Conservation (phyloP, 495 filamentous ascomycete species). For the Podospora sp. region DNA sequence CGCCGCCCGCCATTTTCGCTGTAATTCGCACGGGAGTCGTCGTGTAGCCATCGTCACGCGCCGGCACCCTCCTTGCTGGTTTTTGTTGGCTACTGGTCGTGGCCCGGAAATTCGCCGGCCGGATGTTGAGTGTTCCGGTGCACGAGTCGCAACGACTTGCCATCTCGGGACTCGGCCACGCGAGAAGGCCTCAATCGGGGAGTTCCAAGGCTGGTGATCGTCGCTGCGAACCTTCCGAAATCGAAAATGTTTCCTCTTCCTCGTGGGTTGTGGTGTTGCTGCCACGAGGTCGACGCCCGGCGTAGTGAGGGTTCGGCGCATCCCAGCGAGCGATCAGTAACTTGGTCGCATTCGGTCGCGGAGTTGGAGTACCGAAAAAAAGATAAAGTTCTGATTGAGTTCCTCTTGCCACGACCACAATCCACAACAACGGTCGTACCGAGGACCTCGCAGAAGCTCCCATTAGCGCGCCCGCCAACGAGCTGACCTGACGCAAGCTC, state of each 20-base stretch:
- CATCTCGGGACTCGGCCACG: background rate
- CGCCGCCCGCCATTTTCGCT: background rate
- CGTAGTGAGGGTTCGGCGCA: background rate
- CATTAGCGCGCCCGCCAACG: too few species aligned
- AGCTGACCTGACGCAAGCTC: background rate
- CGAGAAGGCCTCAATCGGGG: background rate
- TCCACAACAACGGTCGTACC: background rate
- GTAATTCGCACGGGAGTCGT: background rate
- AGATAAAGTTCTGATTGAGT: background rate
- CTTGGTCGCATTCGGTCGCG: background rate
- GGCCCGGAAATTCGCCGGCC: background rate
- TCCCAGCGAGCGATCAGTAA: background rate
- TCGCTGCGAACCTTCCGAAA: background rate
- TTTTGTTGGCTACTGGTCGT: background rate
- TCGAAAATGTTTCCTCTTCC: background rate
- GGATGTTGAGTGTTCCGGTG: conserved; percentile 11
- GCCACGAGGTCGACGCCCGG: background rate
- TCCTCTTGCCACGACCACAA: background rate
- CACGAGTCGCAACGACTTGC: conserved; percentile 12
- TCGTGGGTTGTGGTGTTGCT: background rate
- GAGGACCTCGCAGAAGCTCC: background rate
- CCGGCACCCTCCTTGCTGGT: background rate
- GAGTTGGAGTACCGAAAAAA: background rate
- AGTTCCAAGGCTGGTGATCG: background rate
- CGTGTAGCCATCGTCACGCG: background rate